These are phyloP conservation scores for Leptographium procerum DNA, from an alignment of 2,329 filamentous ascomycete genomes.

Conservation along the genomic window DNA sequence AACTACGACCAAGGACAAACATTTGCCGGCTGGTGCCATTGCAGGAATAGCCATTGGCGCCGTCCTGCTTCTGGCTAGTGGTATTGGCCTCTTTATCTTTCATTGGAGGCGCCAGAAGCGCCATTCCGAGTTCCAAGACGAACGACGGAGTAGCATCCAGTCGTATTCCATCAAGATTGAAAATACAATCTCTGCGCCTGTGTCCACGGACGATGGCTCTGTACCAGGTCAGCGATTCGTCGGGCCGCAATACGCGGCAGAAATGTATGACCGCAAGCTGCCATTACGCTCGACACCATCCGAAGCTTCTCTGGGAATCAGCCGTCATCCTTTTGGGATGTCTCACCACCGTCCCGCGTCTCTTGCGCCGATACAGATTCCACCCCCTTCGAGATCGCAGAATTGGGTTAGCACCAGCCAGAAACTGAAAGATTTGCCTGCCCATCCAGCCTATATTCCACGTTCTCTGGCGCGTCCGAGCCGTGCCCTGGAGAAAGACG, in stretches of 20 bases:
- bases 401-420: neutral
- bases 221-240: neutral
- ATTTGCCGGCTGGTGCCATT: conserved; percentile 36
- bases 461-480: conserved; percentile 9
- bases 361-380: neutral
- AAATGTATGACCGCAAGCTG: neutral
- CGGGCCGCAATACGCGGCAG: neutral
- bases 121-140: neutral
- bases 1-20: conserved; percentile 12
- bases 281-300: neutral
- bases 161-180: neutral
- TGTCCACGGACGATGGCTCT: neutral
- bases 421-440: conserved; percentile 25
- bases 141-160: neutral
- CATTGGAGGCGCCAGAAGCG: conserved; percentile 34
- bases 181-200: neutral
- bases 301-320: no score
- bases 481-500: neutral
- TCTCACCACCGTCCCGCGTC: neutral
- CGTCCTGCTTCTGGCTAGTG: conserved; percentile 29
- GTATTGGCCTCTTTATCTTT: conserved; percentile 31
- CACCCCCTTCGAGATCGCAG: neutral
- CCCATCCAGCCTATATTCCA: conserved; percentile 38
- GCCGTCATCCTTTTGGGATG: neutral
- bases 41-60: conserved; percentile 41